A percentile compares a stretch with the other conserved stretches of the same genome.
These are phyloP conservation scores for Beta macrorhiza DNA, from an alignment of 179 eudicot genomes.

Conservation along the genomic window DNA sequence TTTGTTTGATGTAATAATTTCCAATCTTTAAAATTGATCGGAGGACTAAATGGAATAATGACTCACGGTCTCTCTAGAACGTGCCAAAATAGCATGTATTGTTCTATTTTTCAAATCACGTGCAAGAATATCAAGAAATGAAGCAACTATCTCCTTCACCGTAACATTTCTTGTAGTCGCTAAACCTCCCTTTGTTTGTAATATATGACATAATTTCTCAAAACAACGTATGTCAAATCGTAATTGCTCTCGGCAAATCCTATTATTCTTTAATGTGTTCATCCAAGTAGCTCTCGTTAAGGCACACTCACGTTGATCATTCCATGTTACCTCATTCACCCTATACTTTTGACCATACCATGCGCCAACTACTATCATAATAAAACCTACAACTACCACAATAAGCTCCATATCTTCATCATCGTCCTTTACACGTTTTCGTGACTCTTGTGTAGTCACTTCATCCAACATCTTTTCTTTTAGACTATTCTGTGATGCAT, in stretches of 20 bases:
- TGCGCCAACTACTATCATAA: too few relatives aligned
- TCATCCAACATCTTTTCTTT: background rate
- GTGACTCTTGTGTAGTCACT: background rate
- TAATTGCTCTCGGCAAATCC: constrained; percentile 3
- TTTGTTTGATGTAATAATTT: constrained; percentile 5
- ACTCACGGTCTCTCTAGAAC: constrained; percentile 7
- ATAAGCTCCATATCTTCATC: too few relatives aligned
- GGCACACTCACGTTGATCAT: background rate
- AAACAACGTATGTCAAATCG: constrained; percentile 4
- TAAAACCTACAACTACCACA: too few relatives aligned
- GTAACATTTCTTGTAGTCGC: background rate
- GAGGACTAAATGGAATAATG: constrained; percentile 5
- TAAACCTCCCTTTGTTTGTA: constrained; percentile 1
- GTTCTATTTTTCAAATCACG: background rate
- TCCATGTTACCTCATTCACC: background rate
- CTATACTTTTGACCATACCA: background rate
- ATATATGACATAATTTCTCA: constrained; percentile 5
- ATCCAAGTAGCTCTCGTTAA: background rate
- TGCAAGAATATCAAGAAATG: too few relatives aligned
- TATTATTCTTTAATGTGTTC: background rate
- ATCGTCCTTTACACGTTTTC: too few relatives aligned
- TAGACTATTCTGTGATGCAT: background rate
- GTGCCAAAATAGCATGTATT: background rate
- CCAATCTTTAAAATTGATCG: constrained; percentile 5
- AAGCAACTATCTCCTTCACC: background rate